Percentiles rank a stretch among this genome's conserved stretches.
Conservation (phyloP, 2,329 filamentous ascomycete species). For the Neocucurbitaria cava region DNA sequence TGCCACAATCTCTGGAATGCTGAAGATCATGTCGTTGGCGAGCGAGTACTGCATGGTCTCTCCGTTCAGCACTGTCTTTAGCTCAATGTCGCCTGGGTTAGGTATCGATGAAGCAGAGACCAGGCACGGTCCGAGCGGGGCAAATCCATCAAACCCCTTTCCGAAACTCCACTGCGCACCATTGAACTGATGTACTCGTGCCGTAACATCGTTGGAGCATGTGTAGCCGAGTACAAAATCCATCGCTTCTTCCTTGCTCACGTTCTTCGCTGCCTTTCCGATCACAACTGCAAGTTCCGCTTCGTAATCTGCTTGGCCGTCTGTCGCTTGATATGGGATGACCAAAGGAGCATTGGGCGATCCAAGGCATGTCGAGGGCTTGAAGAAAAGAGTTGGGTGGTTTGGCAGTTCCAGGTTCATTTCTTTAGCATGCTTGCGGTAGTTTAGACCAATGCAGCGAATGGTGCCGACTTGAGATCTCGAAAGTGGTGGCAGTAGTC, state of each 20-base stretch:
- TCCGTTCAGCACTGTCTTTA: conserved; percentile 56
- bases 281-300: conserved; percentile 52
- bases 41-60: conserved; percentile 50
- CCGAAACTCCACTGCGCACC: conserved; percentile 59
- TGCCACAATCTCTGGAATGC: conserved; percentile 51
- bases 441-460: conserved; percentile 57
- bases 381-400: conserved; percentile 26
- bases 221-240: conserved; percentile 60
- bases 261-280: conserved; percentile 57
- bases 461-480: conserved; percentile 50
- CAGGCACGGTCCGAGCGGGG: conserved; percentile 58
- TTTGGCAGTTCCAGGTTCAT: conserved; percentile 21
- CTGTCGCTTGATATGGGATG: conserved; percentile 18
- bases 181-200: conserved; percentile 55
- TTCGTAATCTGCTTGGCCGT: conserved; percentile 26
- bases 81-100: conserved; percentile 49
- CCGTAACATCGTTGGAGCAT: conserved; percentile 60
- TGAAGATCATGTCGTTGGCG: conserved; percentile 56
- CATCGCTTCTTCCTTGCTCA: conserved; percentile 51
- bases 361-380: conserved; percentile 20
- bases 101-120: conserved; percentile 50
- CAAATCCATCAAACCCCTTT: conserved; percentile 61
- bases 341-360: conserved; percentile 15
- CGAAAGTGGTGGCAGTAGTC: conserved; percentile 44
- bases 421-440: conserved; percentile 24